These are phyloP conservation scores for Sanghuangporus weigelae DNA, from an alignment of 1,284 basidiomycete genomes.

Conservation along the genomic window DNA sequence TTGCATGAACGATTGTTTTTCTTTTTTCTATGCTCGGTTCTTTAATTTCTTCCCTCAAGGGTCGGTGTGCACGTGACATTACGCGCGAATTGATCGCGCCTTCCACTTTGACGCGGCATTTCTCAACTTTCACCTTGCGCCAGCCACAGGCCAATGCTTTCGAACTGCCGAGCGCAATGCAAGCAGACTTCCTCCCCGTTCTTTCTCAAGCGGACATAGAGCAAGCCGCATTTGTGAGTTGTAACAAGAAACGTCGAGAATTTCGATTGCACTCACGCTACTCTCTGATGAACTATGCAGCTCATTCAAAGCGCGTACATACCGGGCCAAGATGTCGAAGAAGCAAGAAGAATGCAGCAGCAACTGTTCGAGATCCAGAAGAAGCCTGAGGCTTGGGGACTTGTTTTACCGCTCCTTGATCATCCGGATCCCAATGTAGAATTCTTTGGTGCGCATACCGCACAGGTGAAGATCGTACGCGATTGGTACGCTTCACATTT, in stretches of 20 bases:
- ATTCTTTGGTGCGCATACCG: conserved; percentile 89
- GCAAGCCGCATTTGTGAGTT: conserved; percentile 42
- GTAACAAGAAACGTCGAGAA: conserved; percentile 9
- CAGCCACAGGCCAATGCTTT: not conserved
- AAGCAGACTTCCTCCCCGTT: conserved; percentile 30
- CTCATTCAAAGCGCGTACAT: conserved; percentile 60
- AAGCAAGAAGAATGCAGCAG: conserved; percentile 60
- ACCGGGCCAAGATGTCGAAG: conserved; percentile 46
- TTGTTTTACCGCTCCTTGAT: conserved; percentile 67
- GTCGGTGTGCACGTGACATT: not conserved
- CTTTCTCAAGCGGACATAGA: conserved; percentile 40
- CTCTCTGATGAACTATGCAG: conserved; percentile 25
- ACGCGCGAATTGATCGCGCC: not conserved
- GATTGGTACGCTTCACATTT: conserved; percentile 63
- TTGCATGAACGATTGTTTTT: not conserved
- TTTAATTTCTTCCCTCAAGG: not conserved
- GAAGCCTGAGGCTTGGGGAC: conserved; percentile 69
- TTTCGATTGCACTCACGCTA: conserved; percentile 1
- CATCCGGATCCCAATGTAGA: conserved; percentile 75
- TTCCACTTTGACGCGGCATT: not conserved
- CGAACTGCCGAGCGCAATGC: not conserved
- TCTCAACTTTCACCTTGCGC: not conserved
- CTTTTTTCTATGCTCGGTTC: not conserved
- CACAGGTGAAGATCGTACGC: conserved; percentile 85
- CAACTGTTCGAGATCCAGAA: conserved; percentile 74